Base-by-base conservation (phyloP, 352 stramenopile species). In the Globisporangium nunn region DNA sequence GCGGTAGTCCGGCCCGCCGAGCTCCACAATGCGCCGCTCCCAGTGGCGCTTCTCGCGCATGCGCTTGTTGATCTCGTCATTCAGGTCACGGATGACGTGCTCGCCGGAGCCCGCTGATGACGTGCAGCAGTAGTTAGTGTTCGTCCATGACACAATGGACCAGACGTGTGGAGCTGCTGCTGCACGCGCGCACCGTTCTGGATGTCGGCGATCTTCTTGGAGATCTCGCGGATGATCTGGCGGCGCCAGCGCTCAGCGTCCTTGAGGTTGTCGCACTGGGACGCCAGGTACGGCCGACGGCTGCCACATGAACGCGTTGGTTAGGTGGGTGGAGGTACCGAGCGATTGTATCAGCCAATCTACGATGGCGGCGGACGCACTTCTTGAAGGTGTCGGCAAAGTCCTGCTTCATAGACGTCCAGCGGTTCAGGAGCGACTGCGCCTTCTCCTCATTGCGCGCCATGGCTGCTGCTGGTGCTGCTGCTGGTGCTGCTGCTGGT, bases 61-160 rank as follows among this genome's bases (percentile, higher is more conserved):
- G 67, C 96, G 88, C 65, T 98, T 98, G 77, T 99, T 99, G 73
- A 99, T 99, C 66, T 96, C 76, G 75, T 99, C 97, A 71, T 99
- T 99, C 48, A 99, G 70, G 72, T 99, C 97, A 28, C 97, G 87
- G 61, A 99, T 96, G 45, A 93, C 84, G 68, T 98, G 93, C 70
- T 99, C 96, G 10, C 93, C 93, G 11, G 98, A 79, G 4, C 90
- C 95, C 6, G 88, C 85, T 89, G 63, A 6, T 14, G 7, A 23
- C 23, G 23, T 23, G 23, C 23, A 23, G 23, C 23, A 23, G 23
- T 23, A 23, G 23, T 23, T 23, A 23, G 23, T 23, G 23, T 23
- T 23, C 23, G 23, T 23, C 23, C 23, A 23, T 23, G 23, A 23
- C 23, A 23, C 23, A 23, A 23, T 23, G 23, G 23, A 23, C 23